A percentile compares a stretch with the other conserved stretches of the same genome.
Evolutionary conservation across 768 basidiomycete species (phyloP).

Genomic region (Ephemerocybe angulata): DNA sequence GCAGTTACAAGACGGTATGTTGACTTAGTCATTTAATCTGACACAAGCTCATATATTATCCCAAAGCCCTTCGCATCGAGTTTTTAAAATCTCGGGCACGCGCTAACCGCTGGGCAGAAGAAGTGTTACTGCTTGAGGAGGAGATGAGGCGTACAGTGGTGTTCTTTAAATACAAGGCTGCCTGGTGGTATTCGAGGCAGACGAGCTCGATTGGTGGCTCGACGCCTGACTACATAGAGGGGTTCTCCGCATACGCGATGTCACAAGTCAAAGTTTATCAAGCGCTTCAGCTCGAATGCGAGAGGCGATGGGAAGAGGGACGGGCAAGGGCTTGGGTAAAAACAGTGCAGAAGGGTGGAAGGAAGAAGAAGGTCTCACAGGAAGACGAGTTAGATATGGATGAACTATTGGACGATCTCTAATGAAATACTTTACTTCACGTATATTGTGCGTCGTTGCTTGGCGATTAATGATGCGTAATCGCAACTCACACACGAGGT

Average conservation of each 20-base stretch:
- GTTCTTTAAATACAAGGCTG: not conserved
- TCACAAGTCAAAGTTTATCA: not conserved
- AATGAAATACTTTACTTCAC: no score
- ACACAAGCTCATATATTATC: not conserved
- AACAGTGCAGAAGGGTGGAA: not conserved
- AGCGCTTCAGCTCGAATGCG: not conserved
- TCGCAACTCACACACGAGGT: no score
- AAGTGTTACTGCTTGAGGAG: slow-evolving; percentile 13
- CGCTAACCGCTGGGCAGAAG: slow-evolving; percentile 14
- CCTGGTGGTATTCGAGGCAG: not conserved
- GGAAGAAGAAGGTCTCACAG: not conserved
- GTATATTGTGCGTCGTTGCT: no score
- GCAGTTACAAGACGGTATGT: not conserved
- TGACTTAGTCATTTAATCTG: not conserved
- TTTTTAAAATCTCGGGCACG: slow-evolving; percentile 13
- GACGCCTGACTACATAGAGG: not conserved
- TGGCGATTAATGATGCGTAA: no score
- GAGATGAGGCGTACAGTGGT: slow-evolving; percentile 16
- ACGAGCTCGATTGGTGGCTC: not conserved
- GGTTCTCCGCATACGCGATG: not conserved
- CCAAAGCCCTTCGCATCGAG: slow-evolving; percentile 3
- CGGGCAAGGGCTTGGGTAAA: not conserved
- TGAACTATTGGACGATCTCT: not conserved
- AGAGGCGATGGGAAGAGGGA: not conserved
- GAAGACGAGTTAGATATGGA: not conserved